Evolutionary conservation across 1,284 basidiomycete species (phyloP), one percentile per base, ranked within the genome.

Genomic region (Irpex lacteus): DNA sequence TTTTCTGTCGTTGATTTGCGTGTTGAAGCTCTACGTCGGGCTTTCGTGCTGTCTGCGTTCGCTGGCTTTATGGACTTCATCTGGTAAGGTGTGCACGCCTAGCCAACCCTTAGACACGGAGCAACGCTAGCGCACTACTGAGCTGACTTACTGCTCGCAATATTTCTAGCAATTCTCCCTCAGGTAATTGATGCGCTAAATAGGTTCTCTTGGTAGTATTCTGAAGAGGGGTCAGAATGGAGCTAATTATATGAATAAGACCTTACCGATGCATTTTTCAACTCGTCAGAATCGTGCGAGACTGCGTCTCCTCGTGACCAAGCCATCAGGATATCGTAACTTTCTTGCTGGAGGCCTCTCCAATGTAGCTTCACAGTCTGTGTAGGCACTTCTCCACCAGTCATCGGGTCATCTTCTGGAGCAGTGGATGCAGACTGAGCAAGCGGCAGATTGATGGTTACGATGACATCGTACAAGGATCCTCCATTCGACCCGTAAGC

Each of bases 81-180:
- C 0, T 78, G 71, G 69, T 82, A 86, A 4, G 79, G 73, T 0
- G 81, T 34, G 19, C 26, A 76, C 0, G 78, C 72, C n/a, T 81
- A 77, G 57, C 81, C 78, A 86, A 63, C 7, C 9, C 5, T 38
- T 19, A 53, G 8, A 60, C 54, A 18, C 26, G 50, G 1, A n/a
- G 15, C 15, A 18, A 49, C 21, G 4, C 38, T 55, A 44, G 19
- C 9, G 40, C 58, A 60, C n/a, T 50, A 6, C 8, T 15, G 2
- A 15, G 32, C 7, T 50, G 40, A 65, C 80, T 66, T 70, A 90
- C 89, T 40, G 74, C 78, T 73, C 84, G 83, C 34, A 92, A 76
- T 70, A 89, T 85, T 4, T 79, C 76, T 34, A 90, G 72, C 58
- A 87, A 73, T 5, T 83, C 75, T 11, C 86, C 84, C 59, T 85